A percentile compares a stretch with the other conserved stretches of the same genome.
phyloP scores from a whole-genome alignment of 2,329 filamentous ascomycete genomes.

The Eutypa lata region DNA sequence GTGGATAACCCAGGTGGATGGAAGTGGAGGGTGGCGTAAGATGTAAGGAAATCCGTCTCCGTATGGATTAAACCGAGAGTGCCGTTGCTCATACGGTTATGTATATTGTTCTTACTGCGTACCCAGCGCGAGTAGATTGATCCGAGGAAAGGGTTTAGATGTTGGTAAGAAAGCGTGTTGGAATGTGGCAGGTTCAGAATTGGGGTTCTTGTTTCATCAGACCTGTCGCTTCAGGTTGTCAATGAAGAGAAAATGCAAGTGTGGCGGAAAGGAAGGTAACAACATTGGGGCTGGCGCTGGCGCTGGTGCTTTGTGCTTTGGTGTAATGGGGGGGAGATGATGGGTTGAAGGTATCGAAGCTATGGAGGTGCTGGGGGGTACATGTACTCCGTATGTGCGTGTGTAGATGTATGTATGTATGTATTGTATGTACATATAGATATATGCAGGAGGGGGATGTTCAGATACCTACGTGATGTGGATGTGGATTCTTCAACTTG shows the following conservation, averaged over 20 bases:
- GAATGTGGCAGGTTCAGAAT: not conserved
- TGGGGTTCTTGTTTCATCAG: not conserved
- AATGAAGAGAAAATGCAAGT: conserved; percentile 1
- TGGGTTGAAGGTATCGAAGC: no score
- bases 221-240: not conserved
- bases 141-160: not conserved
- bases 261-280: not conserved
- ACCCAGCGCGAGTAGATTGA: conserved; percentile 15
- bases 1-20: no score
- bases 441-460: not conserved
- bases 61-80: not conserved
- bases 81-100: not conserved
- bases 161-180: not conserved
- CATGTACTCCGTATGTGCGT: no score
- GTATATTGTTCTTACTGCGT: conserved; percentile 7
- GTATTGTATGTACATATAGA: not conserved
- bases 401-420: not conserved
- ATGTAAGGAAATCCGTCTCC: not conserved
- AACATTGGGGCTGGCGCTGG: not conserved
- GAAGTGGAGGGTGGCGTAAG: no score
- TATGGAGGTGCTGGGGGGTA: no score
- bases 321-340: no score
- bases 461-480: not conserved
- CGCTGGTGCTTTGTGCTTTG: no score
- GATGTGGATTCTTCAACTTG: not conserved